Base-by-base conservation (phyloP, 805 yeast genomes). In the Kazachstania bromeliacearum region DNA sequence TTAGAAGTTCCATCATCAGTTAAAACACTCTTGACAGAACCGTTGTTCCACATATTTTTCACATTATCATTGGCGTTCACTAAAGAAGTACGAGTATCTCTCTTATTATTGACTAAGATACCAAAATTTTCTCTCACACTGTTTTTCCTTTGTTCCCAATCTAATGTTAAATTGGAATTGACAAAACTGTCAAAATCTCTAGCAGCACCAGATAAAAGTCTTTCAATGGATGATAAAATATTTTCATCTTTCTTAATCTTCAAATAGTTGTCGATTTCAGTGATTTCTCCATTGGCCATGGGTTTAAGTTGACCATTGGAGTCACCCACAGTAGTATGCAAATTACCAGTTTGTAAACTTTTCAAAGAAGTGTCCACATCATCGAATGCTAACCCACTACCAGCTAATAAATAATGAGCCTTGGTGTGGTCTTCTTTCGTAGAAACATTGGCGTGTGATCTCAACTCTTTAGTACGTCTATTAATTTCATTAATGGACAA, bases 381-480 rank as follows among this genome's bases (percentile, higher is more conserved):
- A 48, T 85, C 95, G 34, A 89, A 79, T 28, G 84, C 77, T 35
- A 87, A 72, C 1, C 96, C 96, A 51, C 89, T 80, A 1, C 88
- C 83, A 5, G 96, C 95, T 30, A 89, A 64, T 27, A 92, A 63
- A 56, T 92, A 92, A 53, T 92, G 97, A 2, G 84, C 92, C 49
- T 77, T 79, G 2, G 85, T 79, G 50, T 66, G 67, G 29, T 62
- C 57, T 4, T 28, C 22, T 24, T 27, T 23, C n/a, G 33, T 13
- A 20, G 33, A 4, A 9, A n/a, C 16, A 9, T 24, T 4, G 13
- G 28, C 16, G 13, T 20, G 7, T 50, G 41, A 16, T 37, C 85
- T 66, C 48, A 79, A 63, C 32, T 67, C 71, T 36, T 65, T 66
- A 0, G 89, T 78, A 42, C 79, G 73, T 47, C 76, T 72, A 47